phyloP scores from a whole-genome alignment of 2,329 filamentous ascomycete genomes.

The Diaporthe caulivora region DNA sequence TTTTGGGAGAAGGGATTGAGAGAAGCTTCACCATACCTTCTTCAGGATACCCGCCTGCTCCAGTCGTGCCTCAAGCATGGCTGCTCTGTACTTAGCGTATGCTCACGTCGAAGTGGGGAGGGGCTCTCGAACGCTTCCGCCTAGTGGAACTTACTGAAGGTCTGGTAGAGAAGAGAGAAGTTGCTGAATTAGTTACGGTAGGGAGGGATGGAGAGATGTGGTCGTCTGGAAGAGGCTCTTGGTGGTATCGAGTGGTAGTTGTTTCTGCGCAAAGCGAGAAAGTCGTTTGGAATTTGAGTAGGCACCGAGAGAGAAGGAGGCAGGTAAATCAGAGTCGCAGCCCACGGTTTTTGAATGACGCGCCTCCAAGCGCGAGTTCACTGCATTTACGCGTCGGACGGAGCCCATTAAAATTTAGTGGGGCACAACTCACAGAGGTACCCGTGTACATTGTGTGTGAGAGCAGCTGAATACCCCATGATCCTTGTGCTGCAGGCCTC shows the following conservation, averaged over 20 bases:
- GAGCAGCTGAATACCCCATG: conserved; percentile 1
- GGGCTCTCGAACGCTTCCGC: conserved; percentile 18
- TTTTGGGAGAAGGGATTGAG: not conserved
- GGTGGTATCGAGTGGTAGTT: not conserved
- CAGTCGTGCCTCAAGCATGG: conserved; percentile 96
- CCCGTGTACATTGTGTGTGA: not conserved
- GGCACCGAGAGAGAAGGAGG: conserved; percentile 25
- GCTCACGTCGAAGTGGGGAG: conserved; percentile 38
- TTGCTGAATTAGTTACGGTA: conserved; percentile 29
- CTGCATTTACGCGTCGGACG: conserved; percentile 20
- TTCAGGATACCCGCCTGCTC: conserved; percentile 95
- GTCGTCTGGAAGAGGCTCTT: not conserved
- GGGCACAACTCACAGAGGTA: conserved; percentile 1
- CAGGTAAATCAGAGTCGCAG: conserved; percentile 27
- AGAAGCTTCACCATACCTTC: conserved; percentile 73
- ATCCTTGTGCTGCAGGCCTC: not conserved
- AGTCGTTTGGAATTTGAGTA: conserved; percentile 7
- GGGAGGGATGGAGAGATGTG: not conserved
- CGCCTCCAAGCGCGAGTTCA: conserved; percentile 29
- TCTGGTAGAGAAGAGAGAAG: conserved; percentile 21
- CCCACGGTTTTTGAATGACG: conserved; percentile 33
- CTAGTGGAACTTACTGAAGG: conserved; percentile 40
- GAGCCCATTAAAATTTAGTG: conserved; percentile 29
- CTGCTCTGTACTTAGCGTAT: conserved; percentile 56
- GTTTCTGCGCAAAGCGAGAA: not conserved